phyloP scores from a whole-genome alignment of 768 basidiomycete species.

The Gautieria morchelliformis region DNA sequence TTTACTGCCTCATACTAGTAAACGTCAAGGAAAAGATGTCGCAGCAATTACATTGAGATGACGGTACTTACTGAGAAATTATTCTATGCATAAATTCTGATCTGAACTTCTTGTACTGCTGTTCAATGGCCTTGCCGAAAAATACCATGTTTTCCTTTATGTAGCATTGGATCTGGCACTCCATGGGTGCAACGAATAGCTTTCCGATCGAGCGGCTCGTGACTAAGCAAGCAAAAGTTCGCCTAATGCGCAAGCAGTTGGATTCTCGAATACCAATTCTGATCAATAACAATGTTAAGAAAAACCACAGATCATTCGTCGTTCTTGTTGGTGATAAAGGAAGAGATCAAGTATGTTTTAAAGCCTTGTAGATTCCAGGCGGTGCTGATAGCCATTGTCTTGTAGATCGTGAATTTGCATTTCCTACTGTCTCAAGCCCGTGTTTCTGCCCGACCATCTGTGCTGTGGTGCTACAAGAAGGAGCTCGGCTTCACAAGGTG shows the following conservation, averaged over 20 bases:
- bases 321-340: slow-evolving; percentile 93
- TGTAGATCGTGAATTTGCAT: slow-evolving; percentile 86
- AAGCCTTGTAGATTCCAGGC: background rate
- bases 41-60: too few species aligned
- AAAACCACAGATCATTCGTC: slow-evolving; percentile 90
- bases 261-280: slow-evolving; percentile 89
- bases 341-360: slow-evolving; percentile 67
- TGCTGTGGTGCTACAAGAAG: slow-evolving; percentile 99
- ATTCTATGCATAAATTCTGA: too few species aligned
- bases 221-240: too few species aligned
- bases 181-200: too few species aligned
- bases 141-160: too few species aligned
- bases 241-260: slow-evolving; percentile 70
- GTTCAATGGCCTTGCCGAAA: too few species aligned
- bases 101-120: too few species aligned
- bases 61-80: too few species aligned
- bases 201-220: too few species aligned
- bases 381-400: slow-evolving; percentile 3
- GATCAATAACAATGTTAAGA: slow-evolving; percentile 88
- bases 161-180: too few species aligned
- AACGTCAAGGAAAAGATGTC: too few species aligned
- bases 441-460: slow-evolving; percentile 81
- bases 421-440: slow-evolving; percentile 88
- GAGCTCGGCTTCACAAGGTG: slow-evolving; percentile 93
- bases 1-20: too few species aligned